Percentiles rank a stretch among this genome's conserved stretches.
Evolutionary conservation across 768 basidiomycete genomes (phyloP).

Genomic region (Suillus brevipes): DNA sequence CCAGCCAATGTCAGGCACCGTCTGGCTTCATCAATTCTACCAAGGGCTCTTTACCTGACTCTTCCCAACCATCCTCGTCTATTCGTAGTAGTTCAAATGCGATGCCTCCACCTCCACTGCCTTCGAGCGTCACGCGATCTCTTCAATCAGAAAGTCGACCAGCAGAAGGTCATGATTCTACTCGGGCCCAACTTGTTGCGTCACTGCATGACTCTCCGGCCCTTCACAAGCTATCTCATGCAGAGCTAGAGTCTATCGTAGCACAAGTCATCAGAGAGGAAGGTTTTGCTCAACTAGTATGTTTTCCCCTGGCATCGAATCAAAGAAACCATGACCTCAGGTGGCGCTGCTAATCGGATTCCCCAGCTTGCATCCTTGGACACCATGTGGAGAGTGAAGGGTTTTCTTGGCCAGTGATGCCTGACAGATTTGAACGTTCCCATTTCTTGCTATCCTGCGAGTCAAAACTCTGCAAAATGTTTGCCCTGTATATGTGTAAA

Average conservation of each 20-base stretch:
- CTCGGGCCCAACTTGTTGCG: constrained; percentile 30
- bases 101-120: constrained; percentile 34
- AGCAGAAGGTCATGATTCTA: constrained; percentile 5
- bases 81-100: constrained; percentile 18
- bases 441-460: constrained; percentile 1
- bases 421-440: not conserved
- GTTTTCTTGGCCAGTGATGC: constrained; percentile 29
- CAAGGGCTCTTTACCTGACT: constrained; percentile 30
- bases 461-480: not conserved
- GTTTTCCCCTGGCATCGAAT: constrained; percentile 14
- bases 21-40: constrained; percentile 7
- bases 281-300: constrained; percentile 74
- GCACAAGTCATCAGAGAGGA: constrained; percentile 69
- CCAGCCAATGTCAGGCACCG: constrained; percentile 2
- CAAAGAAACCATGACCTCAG: not conserved
- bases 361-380: constrained; percentile 55
- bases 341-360: constrained; percentile 7
- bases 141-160: not conserved
- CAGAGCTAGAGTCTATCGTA: constrained; percentile 57
- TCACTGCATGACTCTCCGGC: constrained; percentile 45
- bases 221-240: constrained; percentile 54
- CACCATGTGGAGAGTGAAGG: constrained; percentile 53
- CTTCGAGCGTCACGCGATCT: constrained; percentile 15
- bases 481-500: not conserved
- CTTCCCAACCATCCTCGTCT: constrained; percentile 34